Evolutionary conservation across 495 filamentous ascomycete genomes (phyloP).

Genomic region (Penicillium nucicola): DNA sequence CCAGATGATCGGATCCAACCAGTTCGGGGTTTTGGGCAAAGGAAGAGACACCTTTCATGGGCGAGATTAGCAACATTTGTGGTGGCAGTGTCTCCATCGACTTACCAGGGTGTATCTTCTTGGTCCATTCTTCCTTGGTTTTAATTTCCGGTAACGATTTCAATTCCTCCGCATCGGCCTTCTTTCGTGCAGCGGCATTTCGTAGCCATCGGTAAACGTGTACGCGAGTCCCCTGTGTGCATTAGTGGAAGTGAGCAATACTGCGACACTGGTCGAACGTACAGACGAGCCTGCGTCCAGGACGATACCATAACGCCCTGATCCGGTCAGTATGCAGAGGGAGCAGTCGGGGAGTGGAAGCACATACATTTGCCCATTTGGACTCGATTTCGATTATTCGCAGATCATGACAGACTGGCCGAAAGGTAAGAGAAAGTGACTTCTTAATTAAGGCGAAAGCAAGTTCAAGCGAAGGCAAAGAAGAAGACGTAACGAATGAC

Average conservation of each 20-base stretch:
- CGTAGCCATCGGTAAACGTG: constrained; percentile 93
- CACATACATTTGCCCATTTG: constrained; percentile 51
- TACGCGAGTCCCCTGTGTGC: constrained; percentile 72
- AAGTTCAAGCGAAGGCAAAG: not conserved
- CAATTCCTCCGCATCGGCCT: constrained; percentile 57
- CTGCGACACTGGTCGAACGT: constrained; percentile 15
- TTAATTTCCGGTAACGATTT: constrained; percentile 71
- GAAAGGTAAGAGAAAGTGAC: constrained; percentile 6
- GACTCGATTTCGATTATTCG: constrained; percentile 20
- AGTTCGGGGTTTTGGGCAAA: constrained; percentile 73
- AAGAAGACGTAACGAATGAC: constrained; percentile 14
- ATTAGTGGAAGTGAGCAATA: not conserved
- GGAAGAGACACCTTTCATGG: constrained; percentile 69
- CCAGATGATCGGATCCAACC: constrained; percentile 79
- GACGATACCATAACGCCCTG: constrained; percentile 64
- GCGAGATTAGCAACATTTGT: constrained; percentile 3
- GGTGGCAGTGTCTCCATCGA: not conserved
- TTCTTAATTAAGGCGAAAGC: not conserved
- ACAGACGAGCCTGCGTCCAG: constrained; percentile 70
- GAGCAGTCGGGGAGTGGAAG: constrained; percentile 2
- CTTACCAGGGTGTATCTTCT: constrained; percentile 84
- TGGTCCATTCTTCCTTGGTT: constrained; percentile 84
- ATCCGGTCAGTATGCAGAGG: not conserved
- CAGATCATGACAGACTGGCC: constrained; percentile 31
- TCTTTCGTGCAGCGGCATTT: constrained; percentile 60